A percentile compares a stretch with the other conserved stretches of the same genome.
These are phyloP conservation scores for Malus orientalis DNA, from an alignment of 306 rosid species.

Conservation along the genomic window DNA sequence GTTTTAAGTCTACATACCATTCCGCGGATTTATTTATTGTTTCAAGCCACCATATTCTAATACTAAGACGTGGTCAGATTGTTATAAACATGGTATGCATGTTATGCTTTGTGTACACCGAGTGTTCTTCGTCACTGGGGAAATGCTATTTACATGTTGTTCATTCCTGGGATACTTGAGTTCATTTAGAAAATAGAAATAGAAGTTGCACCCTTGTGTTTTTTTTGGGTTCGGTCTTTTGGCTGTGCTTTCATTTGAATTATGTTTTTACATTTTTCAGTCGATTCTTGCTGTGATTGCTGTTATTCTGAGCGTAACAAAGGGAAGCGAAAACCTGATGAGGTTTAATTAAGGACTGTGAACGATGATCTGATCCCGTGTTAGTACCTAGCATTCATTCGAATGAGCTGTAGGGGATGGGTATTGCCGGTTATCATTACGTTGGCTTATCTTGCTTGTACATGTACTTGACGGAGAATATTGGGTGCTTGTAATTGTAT, in stretches of 20 bases:
- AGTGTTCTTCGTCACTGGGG: not conserved
- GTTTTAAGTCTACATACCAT: not conserved
- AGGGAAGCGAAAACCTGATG: conserved; percentile 27
- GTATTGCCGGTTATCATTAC: not conserved
- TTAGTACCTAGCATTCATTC: not conserved
- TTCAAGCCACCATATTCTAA: not conserved
- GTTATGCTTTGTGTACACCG: not conserved
- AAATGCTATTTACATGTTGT: not conserved
- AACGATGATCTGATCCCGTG: not conserved
- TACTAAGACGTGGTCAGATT: not conserved
- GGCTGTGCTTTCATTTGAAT: conserved; percentile 9
- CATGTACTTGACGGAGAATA: not conserved
- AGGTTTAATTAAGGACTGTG: not conserved
- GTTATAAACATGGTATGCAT: not conserved
- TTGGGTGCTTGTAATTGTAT: not conserved
- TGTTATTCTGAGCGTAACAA: conserved; percentile 39
- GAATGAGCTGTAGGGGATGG: not conserved
- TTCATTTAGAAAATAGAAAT: not conserved
- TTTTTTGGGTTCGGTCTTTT: not conserved
- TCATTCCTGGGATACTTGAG: not conserved
- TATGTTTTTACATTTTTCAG: conserved; percentile 32
- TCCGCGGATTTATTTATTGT: not conserved
- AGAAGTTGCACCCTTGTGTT: not conserved
- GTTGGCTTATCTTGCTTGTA: not conserved
- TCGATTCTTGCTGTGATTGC: conserved; percentile 44